A percentile compares a stretch with the other conserved stretches of the same genome.
Evolutionary conservation across 345 rosid genomes (phyloP).

Genomic region (Citrus maxima): DNA sequence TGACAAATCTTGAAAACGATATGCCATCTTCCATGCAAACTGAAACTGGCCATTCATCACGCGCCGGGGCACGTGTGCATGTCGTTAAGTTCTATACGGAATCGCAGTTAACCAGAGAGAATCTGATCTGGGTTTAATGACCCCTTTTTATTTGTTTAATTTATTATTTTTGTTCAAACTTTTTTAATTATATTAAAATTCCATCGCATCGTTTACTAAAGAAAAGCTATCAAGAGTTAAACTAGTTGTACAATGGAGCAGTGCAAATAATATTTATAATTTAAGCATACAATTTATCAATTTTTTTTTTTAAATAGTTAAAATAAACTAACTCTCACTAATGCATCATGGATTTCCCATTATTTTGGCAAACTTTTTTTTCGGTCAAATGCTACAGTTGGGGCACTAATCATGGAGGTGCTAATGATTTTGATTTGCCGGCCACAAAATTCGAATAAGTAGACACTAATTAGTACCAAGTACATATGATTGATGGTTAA

Average conservation of each 20-base stretch:
- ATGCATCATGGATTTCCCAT: too few relatives aligned
- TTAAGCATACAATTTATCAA: not conserved
- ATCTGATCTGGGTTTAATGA: not conserved
- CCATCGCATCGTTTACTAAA: too few relatives aligned
- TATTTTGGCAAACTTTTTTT: too few relatives aligned
- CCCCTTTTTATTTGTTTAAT: not conserved
- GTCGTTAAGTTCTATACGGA: not conserved
- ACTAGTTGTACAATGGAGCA: too few relatives aligned
- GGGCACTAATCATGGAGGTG: not conserved
- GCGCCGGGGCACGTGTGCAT: constrained; percentile 16
- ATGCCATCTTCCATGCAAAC: not conserved
- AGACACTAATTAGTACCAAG: not conserved
- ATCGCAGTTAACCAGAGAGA: not conserved
- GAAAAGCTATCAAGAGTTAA: too few relatives aligned
- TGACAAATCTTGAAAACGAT: not conserved
- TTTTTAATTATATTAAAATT: too few relatives aligned
- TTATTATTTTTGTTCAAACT: not conserved
- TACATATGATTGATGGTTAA: not conserved
- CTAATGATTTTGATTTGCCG: not conserved
- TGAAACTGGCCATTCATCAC: not conserved
- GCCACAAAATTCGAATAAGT: not conserved
- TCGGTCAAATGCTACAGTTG: too few relatives aligned
- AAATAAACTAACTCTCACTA: too few relatives aligned
- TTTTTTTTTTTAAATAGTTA: not conserved
- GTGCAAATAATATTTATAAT: too few relatives aligned